Evolutionary conservation across 2,329 filamentous ascomycete species (phyloP).

Genomic region (Aspergillus ochraceoroseus): DNA sequence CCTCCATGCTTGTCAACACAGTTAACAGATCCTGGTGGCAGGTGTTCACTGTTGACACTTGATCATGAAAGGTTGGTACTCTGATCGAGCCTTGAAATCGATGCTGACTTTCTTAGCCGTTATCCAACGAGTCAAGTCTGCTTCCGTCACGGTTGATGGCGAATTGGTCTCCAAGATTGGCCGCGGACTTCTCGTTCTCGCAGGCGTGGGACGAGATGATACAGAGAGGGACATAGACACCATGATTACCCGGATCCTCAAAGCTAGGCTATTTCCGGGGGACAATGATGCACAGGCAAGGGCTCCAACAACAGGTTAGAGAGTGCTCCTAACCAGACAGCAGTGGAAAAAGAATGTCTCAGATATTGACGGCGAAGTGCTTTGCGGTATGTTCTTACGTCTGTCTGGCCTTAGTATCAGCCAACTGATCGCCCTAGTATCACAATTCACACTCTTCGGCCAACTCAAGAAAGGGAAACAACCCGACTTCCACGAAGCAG

Average conservation of each 20-base stretch:
- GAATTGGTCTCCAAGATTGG: constrained; percentile 86
- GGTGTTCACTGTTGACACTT: neutral
- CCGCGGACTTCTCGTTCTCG: constrained; percentile 83
- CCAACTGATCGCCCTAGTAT: constrained; percentile 55
- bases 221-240: constrained; percentile 81
- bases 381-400: constrained; percentile 67
- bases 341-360: constrained; percentile 88
- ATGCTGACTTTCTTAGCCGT: constrained; percentile 62
- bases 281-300: constrained; percentile 62
- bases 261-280: constrained; percentile 88
- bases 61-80: constrained; percentile 41
- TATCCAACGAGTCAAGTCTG: constrained; percentile 87
- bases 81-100: no score
- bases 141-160: constrained; percentile 90
- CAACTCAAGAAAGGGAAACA: constrained; percentile 94
- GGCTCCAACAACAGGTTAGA: no score
- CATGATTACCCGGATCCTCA: constrained; percentile 79
- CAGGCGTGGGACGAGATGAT: constrained; percentile 84
- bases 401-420: neutral
- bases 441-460: constrained; percentile 91
- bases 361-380: constrained; percentile 83
- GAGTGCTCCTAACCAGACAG: neutral
- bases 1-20: no score
- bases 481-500: constrained; percentile 88
- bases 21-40: no score